Evolutionary conservation across 768 basidiomycete species (phyloP), one percentile per base, ranked within the genome.

Genomic region (Arthromyces matolae): DNA sequence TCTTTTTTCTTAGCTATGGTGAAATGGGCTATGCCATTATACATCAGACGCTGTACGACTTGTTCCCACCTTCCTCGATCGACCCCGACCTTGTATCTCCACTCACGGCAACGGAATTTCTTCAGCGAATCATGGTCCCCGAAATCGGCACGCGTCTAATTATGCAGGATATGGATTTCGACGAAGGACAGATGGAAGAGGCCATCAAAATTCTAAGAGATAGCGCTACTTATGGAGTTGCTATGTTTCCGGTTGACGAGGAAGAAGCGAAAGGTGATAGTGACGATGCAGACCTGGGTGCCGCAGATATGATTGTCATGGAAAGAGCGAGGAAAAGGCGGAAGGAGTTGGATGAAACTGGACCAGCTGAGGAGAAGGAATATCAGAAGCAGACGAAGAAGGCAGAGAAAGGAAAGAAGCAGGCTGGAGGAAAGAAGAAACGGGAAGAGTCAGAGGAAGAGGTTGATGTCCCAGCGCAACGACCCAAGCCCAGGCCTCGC

Each of bases 41-140:
- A 48, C 79, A 84, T 42, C 83, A 87, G 55, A 84, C 84, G 0
- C 72, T 95, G 10, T 83, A 82, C 57, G 75, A 81, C 57, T 71
- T 91, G 46, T 91, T 91, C 56, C 87, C 91, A 1, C 80, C 79
- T 0, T 61, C 73, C 3, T 65, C 74, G 0, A 76, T 89, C 37
- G 70, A 81, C 46, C 70, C 79, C 0, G 60, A 67, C n/a, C 63
- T 72, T 9, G 76, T 82, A 20, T 64, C 72, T 0, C 86, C 94
- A 0, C 76, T 97, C 19, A 79, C 81, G 1, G 72, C 82, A 0
- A 77, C 80, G 27, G 85, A 91, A 49, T 95, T 93, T 60, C 74
- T 92, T 29, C 82, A 86, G 31, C 83, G 84, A 13, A 76, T 97
- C 24, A 77, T 98, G n/a, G 82, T 97, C 2, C 95, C 95, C 1